Conservation (phyloP, 2,329 filamentous ascomycete species). For the Ophiocordyceps camponoti-saundersi region DNA sequence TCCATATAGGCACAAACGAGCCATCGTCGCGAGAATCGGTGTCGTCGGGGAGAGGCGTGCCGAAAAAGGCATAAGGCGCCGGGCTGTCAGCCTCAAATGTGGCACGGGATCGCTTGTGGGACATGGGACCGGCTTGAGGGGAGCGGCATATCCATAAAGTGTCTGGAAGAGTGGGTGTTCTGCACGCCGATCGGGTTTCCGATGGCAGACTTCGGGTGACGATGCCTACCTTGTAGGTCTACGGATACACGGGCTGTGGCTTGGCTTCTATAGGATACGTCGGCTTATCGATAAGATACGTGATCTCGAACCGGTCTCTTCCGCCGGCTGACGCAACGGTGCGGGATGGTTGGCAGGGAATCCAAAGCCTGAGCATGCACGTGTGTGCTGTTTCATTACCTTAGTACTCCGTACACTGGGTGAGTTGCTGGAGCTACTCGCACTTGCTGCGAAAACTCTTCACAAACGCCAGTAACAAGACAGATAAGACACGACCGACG, state of each 20-base stretch:
- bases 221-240: too few species aligned
- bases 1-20: constrained; percentile 89
- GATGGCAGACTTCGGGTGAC: too few species aligned
- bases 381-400: too few species aligned
- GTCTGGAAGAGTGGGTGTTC: not conserved
- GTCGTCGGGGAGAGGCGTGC: constrained; percentile 73
- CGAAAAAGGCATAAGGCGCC: constrained; percentile 63
- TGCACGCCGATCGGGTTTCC: not conserved
- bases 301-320: too few species aligned
- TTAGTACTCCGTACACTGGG: too few species aligned
- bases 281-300: too few species aligned
- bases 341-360: too few species aligned
- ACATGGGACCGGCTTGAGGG: constrained; percentile 31
- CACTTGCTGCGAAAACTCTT: not conserved
- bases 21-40: constrained; percentile 71
- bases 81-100: constrained; percentile 62
- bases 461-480: not conserved
- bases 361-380: too few species aligned
- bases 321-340: too few species aligned
- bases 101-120: constrained; percentile 62
- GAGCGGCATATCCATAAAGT: not conserved
- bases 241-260: too few species aligned
- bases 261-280: too few species aligned
- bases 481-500: too few species aligned
- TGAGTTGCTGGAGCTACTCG: not conserved